Conservation (phyloP, 2,329 filamentous ascomycete genomes). For the Paraphaeosphaeria minitans region DNA sequence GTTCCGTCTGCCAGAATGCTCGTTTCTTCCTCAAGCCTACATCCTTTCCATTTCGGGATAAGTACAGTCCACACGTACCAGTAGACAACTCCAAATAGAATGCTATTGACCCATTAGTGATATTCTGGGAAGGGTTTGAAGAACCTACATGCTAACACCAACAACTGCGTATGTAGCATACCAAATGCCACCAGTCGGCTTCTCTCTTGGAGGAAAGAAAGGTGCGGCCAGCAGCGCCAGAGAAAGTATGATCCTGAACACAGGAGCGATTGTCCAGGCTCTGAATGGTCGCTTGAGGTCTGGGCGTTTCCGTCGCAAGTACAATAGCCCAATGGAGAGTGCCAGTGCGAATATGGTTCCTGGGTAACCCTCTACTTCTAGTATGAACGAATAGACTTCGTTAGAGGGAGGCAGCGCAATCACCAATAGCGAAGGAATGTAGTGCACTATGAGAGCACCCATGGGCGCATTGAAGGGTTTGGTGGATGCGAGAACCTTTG, state of each 20-base stretch:
- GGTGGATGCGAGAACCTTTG: slow-evolving; percentile 65
- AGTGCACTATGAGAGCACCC: slow-evolving; percentile 71
- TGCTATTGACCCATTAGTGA: slow-evolving; percentile 44
- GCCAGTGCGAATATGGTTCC: slow-evolving; percentile 65
- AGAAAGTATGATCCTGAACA: slow-evolving; percentile 60
- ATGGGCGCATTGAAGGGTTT: slow-evolving; percentile 70
- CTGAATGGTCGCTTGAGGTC: slow-evolving; percentile 68
- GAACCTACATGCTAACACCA: slow-evolving; percentile 57
- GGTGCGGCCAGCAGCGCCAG: slow-evolving; percentile 63
- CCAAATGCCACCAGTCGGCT: slow-evolving; percentile 45
- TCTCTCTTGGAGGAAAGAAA: slow-evolving; percentile 62
- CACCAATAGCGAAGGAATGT: slow-evolving; percentile 69
- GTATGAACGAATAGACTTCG: slow-evolving; percentile 73
- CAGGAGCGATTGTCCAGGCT: slow-evolving; percentile 66
- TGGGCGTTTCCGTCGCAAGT: slow-evolving; percentile 64
- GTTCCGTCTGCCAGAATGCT: slow-evolving; percentile 70
- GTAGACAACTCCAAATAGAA: slow-evolving; percentile 65
- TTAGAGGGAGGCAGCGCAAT: slow-evolving; percentile 68
- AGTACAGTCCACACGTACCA: slow-evolving; percentile 71
- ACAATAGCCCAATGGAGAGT: slow-evolving; percentile 62
- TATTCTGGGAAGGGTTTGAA: background rate
- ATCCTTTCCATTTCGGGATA: slow-evolving; percentile 64
- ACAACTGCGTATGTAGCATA: slow-evolving; percentile 61
- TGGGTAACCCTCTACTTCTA: slow-evolving; percentile 73
- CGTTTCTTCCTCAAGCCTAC: slow-evolving; percentile 65